Evolutionary conservation across 495 filamentous ascomycete species (phyloP).

Genomic region (Bacidia gigantensis): DNA sequence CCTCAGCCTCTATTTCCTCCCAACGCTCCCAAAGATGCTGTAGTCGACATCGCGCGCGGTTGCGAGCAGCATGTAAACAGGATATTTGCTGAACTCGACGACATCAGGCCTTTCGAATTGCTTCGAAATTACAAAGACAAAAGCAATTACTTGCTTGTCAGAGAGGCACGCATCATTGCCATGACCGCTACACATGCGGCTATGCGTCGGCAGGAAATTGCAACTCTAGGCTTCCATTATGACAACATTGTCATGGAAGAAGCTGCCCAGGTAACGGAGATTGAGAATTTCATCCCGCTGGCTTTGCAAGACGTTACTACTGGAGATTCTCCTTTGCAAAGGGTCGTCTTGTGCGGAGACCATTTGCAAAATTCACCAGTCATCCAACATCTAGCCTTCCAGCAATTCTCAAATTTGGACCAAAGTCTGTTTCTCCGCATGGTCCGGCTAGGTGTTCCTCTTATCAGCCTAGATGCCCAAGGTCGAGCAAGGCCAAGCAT

Average conservation of each 20-base stretch:
- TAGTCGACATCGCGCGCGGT: constrained; percentile 65
- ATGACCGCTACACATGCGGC: constrained; percentile 98
- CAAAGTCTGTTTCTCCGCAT: constrained; percentile 89
- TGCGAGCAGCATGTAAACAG: constrained; percentile 85
- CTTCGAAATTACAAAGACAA: constrained; percentile 75
- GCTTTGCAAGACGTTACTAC: constrained; percentile 72
- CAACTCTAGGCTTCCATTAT: constrained; percentile 83
- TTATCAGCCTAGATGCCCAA: constrained; percentile 82
- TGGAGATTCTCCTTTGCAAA: constrained; percentile 62
- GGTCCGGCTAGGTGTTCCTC: constrained; percentile 77
- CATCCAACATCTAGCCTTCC: constrained; percentile 90
- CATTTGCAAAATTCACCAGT: constrained; percentile 95
- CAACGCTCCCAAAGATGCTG: constrained; percentile 45
- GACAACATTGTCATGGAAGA: constrained; percentile 99
- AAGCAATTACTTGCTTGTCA: constrained; percentile 87
- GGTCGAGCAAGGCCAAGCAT: constrained; percentile 78
- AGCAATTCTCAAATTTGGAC: constrained; percentile 89
- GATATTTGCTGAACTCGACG: constrained; percentile 85
- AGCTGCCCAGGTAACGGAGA: constrained; percentile 93
- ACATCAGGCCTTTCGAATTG: constrained; percentile 92
- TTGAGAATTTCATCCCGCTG: constrained; percentile 90
- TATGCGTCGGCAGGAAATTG: constrained; percentile 91
- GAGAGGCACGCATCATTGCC: constrained; percentile 88
- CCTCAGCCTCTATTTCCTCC: constrained; percentile 72
- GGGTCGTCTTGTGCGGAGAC: constrained; percentile 86